A percentile compares a stretch with the other conserved stretches of the same genome.
phyloP scores from a whole-genome alignment of 1,139 yeast species.

The Candida anutae region DNA sequence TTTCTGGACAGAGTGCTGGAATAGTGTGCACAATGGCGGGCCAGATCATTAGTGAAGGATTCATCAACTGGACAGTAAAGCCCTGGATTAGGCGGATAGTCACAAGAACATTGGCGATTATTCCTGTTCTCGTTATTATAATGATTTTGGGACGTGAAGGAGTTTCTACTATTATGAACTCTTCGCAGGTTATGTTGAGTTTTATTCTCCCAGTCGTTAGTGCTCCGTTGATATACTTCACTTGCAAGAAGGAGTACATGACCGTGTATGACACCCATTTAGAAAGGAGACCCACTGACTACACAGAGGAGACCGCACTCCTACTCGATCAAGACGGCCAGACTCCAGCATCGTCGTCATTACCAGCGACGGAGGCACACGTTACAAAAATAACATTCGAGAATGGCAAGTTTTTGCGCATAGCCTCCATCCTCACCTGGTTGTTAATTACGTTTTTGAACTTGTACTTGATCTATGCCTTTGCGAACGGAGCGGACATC shows the following conservation, averaged over 20 bases:
- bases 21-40: slow-evolving; percentile 85
- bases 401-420: slow-evolving; percentile 51
- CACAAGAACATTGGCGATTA: slow-evolving; percentile 62
- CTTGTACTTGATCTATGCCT: slow-evolving; percentile 61
- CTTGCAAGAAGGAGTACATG: slow-evolving; percentile 56
- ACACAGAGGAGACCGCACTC: slow-evolving; percentile 7
- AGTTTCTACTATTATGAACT: slow-evolving; percentile 55
- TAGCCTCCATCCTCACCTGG: slow-evolving; percentile 60
- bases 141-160: slow-evolving; percentile 59
- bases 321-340: slow-evolving; percentile 3
- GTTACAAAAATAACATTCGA: slow-evolving; percentile 39
- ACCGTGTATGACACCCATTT: slow-evolving; percentile 31
- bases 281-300: not conserved
- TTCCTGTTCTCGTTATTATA: slow-evolving; percentile 65
- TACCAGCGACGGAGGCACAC: slow-evolving; percentile 3
- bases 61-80: slow-evolving; percentile 61
- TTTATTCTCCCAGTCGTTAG: slow-evolving; percentile 65
- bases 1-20: slow-evolving; percentile 79
- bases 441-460: slow-evolving; percentile 63
- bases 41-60: slow-evolving; percentile 80
- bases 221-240: slow-evolving; percentile 72
- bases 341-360: not conserved
- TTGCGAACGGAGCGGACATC: slow-evolving; percentile 64
- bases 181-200: slow-evolving; percentile 70
- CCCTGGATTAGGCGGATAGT: slow-evolving; percentile 75